Conservation (phyloP, 2,329 filamentous ascomycete genomes). For the Pseudonectria buxi region DNA sequence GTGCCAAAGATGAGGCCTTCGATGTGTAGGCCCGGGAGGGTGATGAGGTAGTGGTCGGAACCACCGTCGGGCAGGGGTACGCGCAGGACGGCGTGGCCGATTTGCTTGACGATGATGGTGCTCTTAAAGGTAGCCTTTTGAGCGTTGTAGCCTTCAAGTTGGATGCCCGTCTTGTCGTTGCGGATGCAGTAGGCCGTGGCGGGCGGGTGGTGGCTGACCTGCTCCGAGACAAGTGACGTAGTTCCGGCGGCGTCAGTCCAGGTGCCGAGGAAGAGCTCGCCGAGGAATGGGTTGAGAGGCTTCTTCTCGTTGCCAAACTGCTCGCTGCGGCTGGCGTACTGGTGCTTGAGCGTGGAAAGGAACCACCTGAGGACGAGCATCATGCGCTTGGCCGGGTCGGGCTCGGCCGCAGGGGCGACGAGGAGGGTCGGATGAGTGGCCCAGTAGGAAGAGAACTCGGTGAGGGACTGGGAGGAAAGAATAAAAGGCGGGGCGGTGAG, state of each 20-base stretch:
- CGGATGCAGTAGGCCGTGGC: constrained; percentile 91
- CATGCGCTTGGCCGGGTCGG: constrained; percentile 74
- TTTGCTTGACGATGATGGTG: constrained; percentile 92
- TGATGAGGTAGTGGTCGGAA: constrained; percentile 77
- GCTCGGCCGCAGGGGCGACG: constrained; percentile 71
- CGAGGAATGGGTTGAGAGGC: constrained; percentile 91
- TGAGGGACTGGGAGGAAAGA: constrained; percentile 68
- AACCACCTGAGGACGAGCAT: constrained; percentile 95
- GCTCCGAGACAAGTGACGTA: constrained; percentile 84
- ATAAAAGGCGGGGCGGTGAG: constrained; percentile 79
- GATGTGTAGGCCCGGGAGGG: constrained; percentile 84
- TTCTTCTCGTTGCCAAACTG: constrained; percentile 90
- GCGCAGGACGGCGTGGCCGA: constrained; percentile 79
- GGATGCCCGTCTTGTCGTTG: constrained; percentile 76
- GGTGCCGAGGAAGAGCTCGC: constrained; percentile 85
- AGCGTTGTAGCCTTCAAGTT: constrained; percentile 82
- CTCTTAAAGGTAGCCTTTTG: constrained; percentile 93
- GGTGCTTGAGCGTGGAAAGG: constrained; percentile 84
- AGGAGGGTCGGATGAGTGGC: constrained; percentile 72
- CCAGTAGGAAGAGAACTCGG: constrained; percentile 80
- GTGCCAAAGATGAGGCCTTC: constrained; percentile 82
- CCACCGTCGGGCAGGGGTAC: constrained; percentile 46
- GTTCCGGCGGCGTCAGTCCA: constrained; percentile 80
- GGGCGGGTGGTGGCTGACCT: constrained; percentile 91
- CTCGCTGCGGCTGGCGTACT: constrained; percentile 69